phyloP scores from a whole-genome alignment of 169 alveolate species.

The Prorocentrum cordatum region DNA sequence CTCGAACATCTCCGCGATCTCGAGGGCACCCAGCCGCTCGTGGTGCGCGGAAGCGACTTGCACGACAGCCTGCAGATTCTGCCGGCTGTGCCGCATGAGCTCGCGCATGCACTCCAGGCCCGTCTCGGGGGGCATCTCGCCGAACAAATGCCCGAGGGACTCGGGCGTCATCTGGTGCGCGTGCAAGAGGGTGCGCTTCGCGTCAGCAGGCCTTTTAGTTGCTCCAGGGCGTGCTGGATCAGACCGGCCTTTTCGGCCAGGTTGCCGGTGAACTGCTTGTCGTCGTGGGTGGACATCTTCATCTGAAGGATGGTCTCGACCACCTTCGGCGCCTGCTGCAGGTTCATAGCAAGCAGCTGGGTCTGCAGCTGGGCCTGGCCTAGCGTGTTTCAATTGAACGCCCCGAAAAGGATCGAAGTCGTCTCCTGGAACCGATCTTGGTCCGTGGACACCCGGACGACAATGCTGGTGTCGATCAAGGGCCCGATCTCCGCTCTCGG shows the following conservation, averaged over 20 bases:
- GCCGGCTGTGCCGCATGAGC: constrained; percentile 84
- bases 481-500: background rate
- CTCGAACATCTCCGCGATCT: constrained; percentile 81
- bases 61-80: constrained; percentile 79
- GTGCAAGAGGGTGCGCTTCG: constrained; percentile 48
- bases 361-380: constrained; percentile 98
- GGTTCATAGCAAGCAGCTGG: constrained; percentile 92
- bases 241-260: constrained; percentile 88
- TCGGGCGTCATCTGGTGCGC: constrained; percentile 66
- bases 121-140: background rate
- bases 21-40: constrained; percentile 84
- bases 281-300: constrained; percentile 93
- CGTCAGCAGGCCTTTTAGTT: constrained; percentile 13
- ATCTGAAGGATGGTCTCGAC: constrained; percentile 93
- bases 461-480: background rate
- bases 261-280: constrained; percentile 90
- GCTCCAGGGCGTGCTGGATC: constrained; percentile 60
- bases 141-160: constrained; percentile 1
- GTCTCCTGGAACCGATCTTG: constrained; percentile 91
- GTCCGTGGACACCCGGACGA: constrained; percentile 85
- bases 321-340: constrained; percentile 83
- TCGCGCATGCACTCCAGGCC: constrained; percentile 76
- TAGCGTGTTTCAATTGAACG: constrained; percentile 89
- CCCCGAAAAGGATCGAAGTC: constrained; percentile 95
- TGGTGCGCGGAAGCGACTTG: constrained; percentile 87